Conservation (phyloP, 179 eudicot genomes). For the Camellia oleifera region DNA sequence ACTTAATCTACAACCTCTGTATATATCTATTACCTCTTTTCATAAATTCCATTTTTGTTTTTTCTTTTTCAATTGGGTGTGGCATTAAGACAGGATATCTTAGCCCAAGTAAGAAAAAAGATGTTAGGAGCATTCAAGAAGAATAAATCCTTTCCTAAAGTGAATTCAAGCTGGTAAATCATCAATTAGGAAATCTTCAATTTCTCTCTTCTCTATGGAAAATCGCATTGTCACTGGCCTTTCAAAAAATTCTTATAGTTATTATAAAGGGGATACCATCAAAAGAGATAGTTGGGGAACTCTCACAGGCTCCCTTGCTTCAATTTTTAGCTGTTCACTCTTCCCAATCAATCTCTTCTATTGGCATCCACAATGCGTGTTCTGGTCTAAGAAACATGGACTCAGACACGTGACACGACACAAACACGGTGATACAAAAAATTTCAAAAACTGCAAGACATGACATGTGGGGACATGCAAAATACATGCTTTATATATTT, state of each 20-base stretch:
- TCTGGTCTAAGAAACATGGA: background rate
- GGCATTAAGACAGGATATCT: background rate
- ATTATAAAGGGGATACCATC: background rate
- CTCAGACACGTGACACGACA: too few species aligned
- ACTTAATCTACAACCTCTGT: background rate
- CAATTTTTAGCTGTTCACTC: background rate
- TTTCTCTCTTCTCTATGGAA: too few species aligned
- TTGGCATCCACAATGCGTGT: background rate
- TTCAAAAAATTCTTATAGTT: too few species aligned
- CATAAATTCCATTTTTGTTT: background rate
- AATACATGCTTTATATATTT: too few species aligned
- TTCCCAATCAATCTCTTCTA: background rate
- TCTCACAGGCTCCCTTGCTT: background rate
- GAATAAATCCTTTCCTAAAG: background rate
- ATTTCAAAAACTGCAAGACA: too few species aligned
- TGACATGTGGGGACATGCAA: too few species aligned
- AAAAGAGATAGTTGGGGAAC: background rate
- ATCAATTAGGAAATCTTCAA: too few species aligned
- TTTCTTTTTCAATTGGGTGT: background rate
- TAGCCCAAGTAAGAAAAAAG: background rate
- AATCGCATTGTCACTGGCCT: too few species aligned
- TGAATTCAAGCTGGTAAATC: too few species aligned
- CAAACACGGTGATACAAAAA: too few species aligned
- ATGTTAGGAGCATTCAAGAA: background rate
- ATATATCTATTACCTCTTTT: background rate